Percentiles rank a stretch among this genome's conserved stretches.
Conservation (phyloP, 2,329 filamentous ascomycete species). For the Cytospora paraplurivora region DNA sequence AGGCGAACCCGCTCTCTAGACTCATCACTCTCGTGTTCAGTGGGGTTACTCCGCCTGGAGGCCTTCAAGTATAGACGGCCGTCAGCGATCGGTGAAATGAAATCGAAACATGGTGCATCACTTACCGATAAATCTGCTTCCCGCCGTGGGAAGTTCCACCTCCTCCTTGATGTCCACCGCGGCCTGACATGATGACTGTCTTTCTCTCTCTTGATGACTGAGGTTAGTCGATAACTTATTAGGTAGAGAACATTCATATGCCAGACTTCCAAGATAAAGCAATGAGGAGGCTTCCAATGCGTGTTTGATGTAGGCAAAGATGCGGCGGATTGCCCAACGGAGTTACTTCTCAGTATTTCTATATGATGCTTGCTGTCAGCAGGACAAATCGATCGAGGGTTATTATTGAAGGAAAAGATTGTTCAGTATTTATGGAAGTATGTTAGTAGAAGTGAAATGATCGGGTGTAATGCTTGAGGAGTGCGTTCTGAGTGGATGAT, state of each 20-base stretch:
- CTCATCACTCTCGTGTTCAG: rapidly evolving
- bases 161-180: not conserved
- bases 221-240: no score
- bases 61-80: not conserved
- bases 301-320: not conserved
- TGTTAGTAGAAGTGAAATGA: not conserved
- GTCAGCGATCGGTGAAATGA: not conserved
- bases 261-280: no score
- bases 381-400: no score
- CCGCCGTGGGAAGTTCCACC: not conserved
- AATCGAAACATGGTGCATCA: not conserved
- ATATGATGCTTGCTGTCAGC: no score
- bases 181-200: not conserved
- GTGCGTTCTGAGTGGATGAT: not conserved
- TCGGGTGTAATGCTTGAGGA: not conserved
- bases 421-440: no score
- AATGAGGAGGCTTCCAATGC: no score
- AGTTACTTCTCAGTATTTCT: not conserved
- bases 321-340: not conserved
- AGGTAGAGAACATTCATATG: no score
- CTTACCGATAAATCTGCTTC: not conserved
- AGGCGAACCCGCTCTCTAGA: not conserved
- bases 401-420: no score
- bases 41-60: not conserved
- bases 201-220: not conserved